Evolutionary conservation across 2,329 filamentous ascomycete genomes (phyloP).

Genomic region (Mollisia scopiformis): DNA sequence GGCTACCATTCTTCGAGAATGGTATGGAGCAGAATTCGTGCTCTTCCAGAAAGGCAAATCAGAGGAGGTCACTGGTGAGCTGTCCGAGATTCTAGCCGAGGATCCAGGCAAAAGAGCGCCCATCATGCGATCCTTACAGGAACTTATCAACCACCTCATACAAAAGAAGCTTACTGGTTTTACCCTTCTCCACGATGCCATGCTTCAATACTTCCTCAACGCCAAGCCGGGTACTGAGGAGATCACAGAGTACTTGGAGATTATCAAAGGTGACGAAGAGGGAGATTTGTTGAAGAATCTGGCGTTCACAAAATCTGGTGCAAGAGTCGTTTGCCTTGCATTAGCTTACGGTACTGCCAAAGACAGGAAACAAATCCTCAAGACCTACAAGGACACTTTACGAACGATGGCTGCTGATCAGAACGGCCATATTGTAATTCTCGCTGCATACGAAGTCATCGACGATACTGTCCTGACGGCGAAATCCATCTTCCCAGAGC

Average conservation of each 20-base stretch:
- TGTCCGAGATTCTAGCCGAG: slow-evolving; percentile 73
- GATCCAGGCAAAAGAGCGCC: slow-evolving; percentile 84
- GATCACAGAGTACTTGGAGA: slow-evolving; percentile 83
- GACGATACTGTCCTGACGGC: slow-evolving; percentile 90
- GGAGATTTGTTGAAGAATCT: slow-evolving; percentile 93
- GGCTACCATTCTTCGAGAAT: slow-evolving; percentile 82
- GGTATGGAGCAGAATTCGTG: slow-evolving; percentile 94
- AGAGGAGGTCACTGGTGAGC: slow-evolving; percentile 57
- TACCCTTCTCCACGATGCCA: slow-evolving; percentile 96
- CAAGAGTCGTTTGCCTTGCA: slow-evolving; percentile 78
- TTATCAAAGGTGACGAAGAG: slow-evolving; percentile 88
- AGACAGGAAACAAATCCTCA: slow-evolving; percentile 87
- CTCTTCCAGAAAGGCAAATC: slow-evolving; percentile 68
- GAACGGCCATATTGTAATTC: slow-evolving; percentile 78
- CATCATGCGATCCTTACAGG: slow-evolving; percentile 83
- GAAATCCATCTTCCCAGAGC: slow-evolving; percentile 85
- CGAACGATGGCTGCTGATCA: slow-evolving; percentile 82
- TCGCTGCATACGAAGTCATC: slow-evolving; percentile 86
- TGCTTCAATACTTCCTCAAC: slow-evolving; percentile 94
- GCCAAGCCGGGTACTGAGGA: slow-evolving; percentile 78
- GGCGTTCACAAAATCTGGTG: slow-evolving; percentile 90
- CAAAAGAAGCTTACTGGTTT: slow-evolving; percentile 98
- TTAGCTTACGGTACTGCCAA: slow-evolving; percentile 88
- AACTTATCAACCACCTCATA: slow-evolving; percentile 87
- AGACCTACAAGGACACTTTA: slow-evolving; percentile 87